Base-by-base conservation (phyloP, 768 basidiomycete genomes). In the Phylloporus rhodoxanthus region DNA sequence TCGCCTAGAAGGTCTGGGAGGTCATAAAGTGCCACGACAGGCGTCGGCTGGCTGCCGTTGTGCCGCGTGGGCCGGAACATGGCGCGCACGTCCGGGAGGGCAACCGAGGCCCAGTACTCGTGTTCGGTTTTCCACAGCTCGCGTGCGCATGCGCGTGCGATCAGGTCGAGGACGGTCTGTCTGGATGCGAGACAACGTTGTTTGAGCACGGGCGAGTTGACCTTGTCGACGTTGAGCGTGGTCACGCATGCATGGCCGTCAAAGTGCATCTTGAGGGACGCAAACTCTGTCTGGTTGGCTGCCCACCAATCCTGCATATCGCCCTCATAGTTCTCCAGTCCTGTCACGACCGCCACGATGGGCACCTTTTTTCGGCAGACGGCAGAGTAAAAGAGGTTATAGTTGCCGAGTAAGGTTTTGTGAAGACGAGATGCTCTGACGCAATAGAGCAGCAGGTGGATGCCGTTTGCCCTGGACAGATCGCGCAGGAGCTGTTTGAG, bases 201-300 rank as follows among this genome's bases (percentile, higher is more conserved):
- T 23, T 53, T 66, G 54, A 65, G 60, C 15, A 52, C 29, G 10
- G 65, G 65, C 8, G 65, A 65, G 26, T 66, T 59, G 43, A 64
- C 62, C 50, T 57, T 64, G 50, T 62, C 54, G 2, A 43, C 48
- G 30, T 64, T 53, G 44, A 65, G 68, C 34, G 72, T 69, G 21
- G 72, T 74, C 49, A 75, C 62, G 49, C 70, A 72, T 5, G 70
- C 72, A 47, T 70, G 68, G 7, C 61, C 70, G 29, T 54, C 52
- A 43, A 73, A 70, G 39, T 53, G 47, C 64, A 73, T 66, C 32
- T 59, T 61, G 51, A 65, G 58, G 41, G 13, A 33, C 26, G 50
- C 32, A 37, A 71, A 58, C 48, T 66, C 66, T 36, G 34, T 37
- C 32, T 57, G 55, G 46, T 73, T 72, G 25, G 56, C 51, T 13